Conservation (phyloP, 2,329 filamentous ascomycete species). For the Colletotrichum tamarilloi region DNA sequence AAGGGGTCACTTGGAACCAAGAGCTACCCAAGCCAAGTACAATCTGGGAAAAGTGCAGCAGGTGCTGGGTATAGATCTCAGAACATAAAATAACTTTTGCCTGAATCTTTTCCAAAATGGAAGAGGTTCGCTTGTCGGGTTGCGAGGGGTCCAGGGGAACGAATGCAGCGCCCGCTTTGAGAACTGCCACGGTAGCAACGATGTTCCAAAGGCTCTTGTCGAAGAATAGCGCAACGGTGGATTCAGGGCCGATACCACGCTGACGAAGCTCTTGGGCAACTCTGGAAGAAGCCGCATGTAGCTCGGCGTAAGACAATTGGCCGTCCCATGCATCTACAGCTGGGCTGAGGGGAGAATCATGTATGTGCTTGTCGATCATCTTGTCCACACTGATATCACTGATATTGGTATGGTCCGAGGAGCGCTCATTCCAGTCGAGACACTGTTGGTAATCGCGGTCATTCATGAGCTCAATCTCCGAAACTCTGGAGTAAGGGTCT, state of each 20-base stretch:
- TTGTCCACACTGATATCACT: not conserved
- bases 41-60: not conserved
- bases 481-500: not conserved
- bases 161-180: constrained; percentile 30
- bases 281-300: constrained; percentile 36
- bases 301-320: constrained; percentile 38
- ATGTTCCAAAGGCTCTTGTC: constrained; percentile 43
- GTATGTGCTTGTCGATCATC: constrained; percentile 3
- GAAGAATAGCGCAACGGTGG: constrained; percentile 40
- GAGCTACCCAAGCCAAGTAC: constrained; percentile 18
- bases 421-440: constrained; percentile 2
- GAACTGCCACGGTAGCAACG: constrained; percentile 38
- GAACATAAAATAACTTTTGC: constrained; percentile 23
- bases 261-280: constrained; percentile 32
- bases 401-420: not conserved
- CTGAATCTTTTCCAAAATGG: constrained; percentile 28
- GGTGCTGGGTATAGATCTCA: not conserved
- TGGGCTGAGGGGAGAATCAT: constrained; percentile 14
- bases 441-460: constrained; percentile 11
- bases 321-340: constrained; percentile 42
- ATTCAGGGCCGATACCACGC: constrained; percentile 10
- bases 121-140: constrained; percentile 35
- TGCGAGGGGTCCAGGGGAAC: constrained; percentile 35
- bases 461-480: constrained; percentile 15
- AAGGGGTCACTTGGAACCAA: constrained; percentile 11